Evolutionary conservation across 2,329 filamentous ascomycete species (phyloP), one percentile per base, ranked within the genome.

Genomic region (Apiospora malaysiana): DNA sequence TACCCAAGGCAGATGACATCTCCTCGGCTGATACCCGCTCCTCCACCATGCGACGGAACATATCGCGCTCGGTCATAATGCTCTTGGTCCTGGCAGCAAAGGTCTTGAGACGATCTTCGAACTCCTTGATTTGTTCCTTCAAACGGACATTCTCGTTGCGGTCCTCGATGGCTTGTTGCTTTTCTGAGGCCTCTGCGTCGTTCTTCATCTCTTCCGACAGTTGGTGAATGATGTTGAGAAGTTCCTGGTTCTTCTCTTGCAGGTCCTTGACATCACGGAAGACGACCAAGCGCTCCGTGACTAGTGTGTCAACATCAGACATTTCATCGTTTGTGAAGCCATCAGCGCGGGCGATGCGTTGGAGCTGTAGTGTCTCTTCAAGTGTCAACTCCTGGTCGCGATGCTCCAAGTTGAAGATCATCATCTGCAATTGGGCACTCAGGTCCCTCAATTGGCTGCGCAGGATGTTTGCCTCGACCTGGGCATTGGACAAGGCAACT

Each of bases 21-120:
- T 97, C 91, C 16, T 84, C 86, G 79, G 88, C 79, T 78, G 88
- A 77, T 78, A 86, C 79, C 83, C 91, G 81, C 73, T 96, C 93
- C 75, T 95, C 93, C 42, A 98, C 88, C 85, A 98, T 95, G 69
- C 95, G 94, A 27, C 95, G 91, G 91, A 98, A 98, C 90, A 98
- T 98, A 79, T 99, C 95, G 73, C 96, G 92, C 83, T 99, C 96
- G 77, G 94, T 94, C 79, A 96, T 94, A 80, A 97, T 97, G 80
- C 94, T 97, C 84, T 97, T 94, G 74, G 94, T 93, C 71, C 95
- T 93, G 42, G 92, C 90, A 59, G 92, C 90, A 74, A 97, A 91
- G 16, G 93, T 93, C 75, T 92, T 90, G 69, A 97, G 90, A 79
- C 98, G 94, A 74, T 98, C 95, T 71, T 94, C 91, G 80, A 95